These are phyloP conservation scores for Neotropicomus parvogracilis DNA, from an alignment of 1,284 basidiomycete species.

Conservation along the genomic window DNA sequence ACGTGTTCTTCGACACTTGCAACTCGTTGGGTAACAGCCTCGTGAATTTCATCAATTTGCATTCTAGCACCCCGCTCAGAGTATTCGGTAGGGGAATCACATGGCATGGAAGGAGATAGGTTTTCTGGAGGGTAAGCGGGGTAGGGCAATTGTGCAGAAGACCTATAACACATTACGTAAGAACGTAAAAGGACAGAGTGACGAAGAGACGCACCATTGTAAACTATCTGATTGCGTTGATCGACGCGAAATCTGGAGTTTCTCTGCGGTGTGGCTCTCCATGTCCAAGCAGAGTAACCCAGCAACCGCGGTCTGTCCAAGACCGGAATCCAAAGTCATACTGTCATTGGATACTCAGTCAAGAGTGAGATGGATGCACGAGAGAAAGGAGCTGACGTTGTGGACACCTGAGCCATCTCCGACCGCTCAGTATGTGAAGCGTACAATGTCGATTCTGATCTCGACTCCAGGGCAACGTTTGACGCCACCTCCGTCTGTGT, in stretches of 20 bases:
- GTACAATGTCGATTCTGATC: neutral
- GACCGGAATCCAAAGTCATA: neutral
- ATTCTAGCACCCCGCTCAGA: neutral
- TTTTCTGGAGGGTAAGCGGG: neutral
- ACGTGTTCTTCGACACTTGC: neutral
- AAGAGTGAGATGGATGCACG: neutral
- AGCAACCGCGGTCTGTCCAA: neutral
- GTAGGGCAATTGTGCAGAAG: neutral
- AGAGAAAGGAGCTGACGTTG: neutral
- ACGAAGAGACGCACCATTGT: conserved; percentile 1
- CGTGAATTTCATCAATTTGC: neutral
- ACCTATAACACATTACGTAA: too few relatives aligned
- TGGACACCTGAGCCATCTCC: neutral
- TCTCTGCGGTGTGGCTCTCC: neutral
- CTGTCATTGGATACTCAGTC: neutral
- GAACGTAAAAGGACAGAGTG: neutral
- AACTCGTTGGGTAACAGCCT: neutral
- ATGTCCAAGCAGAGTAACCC: neutral
- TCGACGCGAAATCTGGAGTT: neutral
- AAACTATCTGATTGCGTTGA: neutral
- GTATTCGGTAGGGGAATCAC: neutral
- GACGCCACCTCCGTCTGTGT: neutral
- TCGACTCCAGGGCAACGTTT: neutral
- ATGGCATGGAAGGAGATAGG: neutral
- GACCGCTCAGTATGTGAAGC: neutral